Base-by-base conservation (phyloP, 2,329 filamentous ascomycete genomes). In the Trichophyton schoenleinii region DNA sequence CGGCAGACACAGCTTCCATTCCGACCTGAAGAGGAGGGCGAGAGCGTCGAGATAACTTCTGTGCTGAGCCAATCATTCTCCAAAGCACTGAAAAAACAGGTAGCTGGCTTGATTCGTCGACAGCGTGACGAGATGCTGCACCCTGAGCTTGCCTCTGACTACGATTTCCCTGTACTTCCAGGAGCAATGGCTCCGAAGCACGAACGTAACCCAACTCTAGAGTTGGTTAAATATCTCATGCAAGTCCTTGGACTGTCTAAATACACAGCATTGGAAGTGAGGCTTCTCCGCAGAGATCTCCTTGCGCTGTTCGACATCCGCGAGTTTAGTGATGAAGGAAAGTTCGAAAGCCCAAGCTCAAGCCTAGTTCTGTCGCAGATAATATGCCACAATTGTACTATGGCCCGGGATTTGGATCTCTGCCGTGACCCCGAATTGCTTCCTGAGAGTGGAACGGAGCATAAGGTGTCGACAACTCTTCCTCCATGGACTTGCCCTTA, bases 221-320 rank as follows among this genome's bases (percentile, higher is more conserved):
- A 97, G 73, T 83, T 99, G 2, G 90, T 96, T 67, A 99, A 97
- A 74, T 84, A 83, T 18, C 82, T 99, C 49, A 95, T 95, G 85
- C 92, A 97, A 71, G 87, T 99, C 8, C 80, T 99, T 3, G 88
- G 85, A 38, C 82, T 99, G 0, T 94, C 96, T 75, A 94, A 92
- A 73, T 89, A 89, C 67, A 94, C 95, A 68, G 87, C 86, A 0
- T 83, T 95, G 57, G 92, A 97, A 74, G 91, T 90, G 2, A 86
- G 94, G 4, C 79, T 95, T 1, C 80, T 99, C 0, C 86, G 95
- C 60, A 95, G 95, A 68, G 92, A 97, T 63, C 80, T 99, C 0
- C 83, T 99, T 0, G 82, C 86, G 8, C 81, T 97, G 59, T 96
- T 99, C 73, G 94, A 99, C 61, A 86, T 99, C 60, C 88, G 91